phyloP scores from a whole-genome alignment of 2,329 filamentous ascomycete genomes.

The Ceratocystis diversiconidia region DNA sequence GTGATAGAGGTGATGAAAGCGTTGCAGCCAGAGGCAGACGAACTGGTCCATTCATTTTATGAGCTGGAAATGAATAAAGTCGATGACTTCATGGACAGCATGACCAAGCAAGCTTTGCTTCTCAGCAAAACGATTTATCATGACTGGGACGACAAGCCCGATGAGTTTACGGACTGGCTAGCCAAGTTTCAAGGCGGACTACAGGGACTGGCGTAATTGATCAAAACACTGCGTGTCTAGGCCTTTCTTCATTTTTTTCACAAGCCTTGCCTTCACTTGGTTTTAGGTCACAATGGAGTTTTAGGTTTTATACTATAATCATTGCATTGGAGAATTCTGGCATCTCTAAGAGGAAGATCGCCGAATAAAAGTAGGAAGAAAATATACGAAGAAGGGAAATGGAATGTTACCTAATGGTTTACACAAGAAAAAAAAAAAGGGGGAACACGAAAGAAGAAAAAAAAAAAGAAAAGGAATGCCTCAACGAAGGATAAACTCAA shows the following conservation, averaged over 20 bases:
- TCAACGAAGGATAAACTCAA: background rate
- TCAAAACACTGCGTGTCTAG: too few species aligned
- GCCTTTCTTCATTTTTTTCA: too few species aligned
- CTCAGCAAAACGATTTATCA: slow-evolving; percentile 41
- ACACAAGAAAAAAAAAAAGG: background rate
- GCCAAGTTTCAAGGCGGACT: background rate
- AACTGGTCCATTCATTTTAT: slow-evolving; percentile 60
- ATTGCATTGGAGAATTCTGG: background rate
- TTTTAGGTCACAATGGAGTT: background rate
- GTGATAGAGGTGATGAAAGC: slow-evolving; percentile 41
- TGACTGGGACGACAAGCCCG: slow-evolving; percentile 50
- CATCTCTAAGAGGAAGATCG: background rate
- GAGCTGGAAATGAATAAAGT: slow-evolving; percentile 46
- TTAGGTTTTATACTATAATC: background rate
- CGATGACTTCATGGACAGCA: slow-evolving; percentile 42
- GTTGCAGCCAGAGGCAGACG: slow-evolving; percentile 54
- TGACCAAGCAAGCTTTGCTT: slow-evolving; percentile 44
- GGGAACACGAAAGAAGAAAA: background rate
- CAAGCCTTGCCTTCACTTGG: background rate
- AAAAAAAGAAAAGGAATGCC: background rate
- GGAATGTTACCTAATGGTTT: background rate
- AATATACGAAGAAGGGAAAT: slow-evolving; percentile 1
- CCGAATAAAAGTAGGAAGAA: background rate
- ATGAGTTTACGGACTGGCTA: slow-evolving; percentile 72
- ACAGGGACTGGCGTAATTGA: background rate